Evolutionary conservation across 2,329 filamentous ascomycete species (phyloP).

Genomic region (Xylaria digitata): DNA sequence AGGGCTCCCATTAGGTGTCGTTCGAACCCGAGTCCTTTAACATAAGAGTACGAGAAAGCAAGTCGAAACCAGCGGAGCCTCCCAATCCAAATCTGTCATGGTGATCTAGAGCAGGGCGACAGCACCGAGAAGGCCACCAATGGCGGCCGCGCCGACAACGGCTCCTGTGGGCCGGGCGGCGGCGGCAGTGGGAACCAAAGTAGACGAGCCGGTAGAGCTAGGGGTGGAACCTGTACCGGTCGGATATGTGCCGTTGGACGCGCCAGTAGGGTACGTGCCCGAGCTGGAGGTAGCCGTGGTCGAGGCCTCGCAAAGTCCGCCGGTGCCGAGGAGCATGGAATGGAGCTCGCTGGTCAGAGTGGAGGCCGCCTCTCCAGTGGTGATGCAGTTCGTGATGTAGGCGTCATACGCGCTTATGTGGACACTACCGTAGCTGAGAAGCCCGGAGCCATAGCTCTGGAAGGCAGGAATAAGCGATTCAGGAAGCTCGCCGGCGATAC

Average conservation of each 20-base stretch:
- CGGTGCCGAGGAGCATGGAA: conserved; percentile 5
- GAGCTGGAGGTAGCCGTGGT: not conserved
- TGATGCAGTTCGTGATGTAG: conserved; percentile 26
- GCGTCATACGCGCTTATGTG: conserved; percentile 24
- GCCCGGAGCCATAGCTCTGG: conserved; percentile 8
- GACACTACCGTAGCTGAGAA: conserved; percentile 27
- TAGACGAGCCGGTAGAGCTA: not conserved
- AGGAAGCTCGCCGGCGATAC: conserved; percentile 13
- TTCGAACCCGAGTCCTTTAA: not conserved
- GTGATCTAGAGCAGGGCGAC: conserved; percentile 17
- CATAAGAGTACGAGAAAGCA: not conserved
- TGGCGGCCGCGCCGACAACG: conserved; percentile 10
- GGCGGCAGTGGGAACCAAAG: conserved; percentile 16
- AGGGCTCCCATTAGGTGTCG: not conserved
- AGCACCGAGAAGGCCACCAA: conserved; percentile 21
- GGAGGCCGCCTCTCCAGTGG: conserved; percentile 14
- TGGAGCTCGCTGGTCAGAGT: conserved; percentile 19
- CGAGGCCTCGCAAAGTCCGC: conserved; percentile 6
- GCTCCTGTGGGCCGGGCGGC: conserved; percentile 23
- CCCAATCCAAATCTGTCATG: not conserved
- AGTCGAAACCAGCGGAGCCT: not conserved
- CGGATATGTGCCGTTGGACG: conserved; percentile 17
- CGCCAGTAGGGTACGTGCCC: not conserved
- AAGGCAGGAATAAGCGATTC: conserved; percentile 21
- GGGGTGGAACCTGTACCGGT: conserved; percentile 13